Percentiles rank a stretch among this genome's conserved stretches.
These are phyloP conservation scores for Cyphellophora attinorum DNA, from an alignment of 2,329 filamentous ascomycete genomes.

Conservation along the genomic window DNA sequence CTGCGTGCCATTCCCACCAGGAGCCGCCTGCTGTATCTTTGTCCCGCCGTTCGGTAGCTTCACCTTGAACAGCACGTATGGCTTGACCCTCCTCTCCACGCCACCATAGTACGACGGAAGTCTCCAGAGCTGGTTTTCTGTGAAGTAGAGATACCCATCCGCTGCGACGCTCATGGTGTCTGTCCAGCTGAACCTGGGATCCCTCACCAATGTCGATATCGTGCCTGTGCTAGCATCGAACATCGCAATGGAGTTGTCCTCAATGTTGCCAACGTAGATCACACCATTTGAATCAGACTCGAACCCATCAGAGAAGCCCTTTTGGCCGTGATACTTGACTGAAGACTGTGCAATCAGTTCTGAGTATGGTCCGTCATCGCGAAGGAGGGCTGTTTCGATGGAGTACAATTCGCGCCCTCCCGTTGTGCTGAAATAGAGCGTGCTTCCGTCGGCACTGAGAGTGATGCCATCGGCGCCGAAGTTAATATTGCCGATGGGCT, in stretches of 20 bases:
- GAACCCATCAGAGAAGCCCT: slow-evolving; percentile 42
- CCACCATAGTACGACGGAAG: slow-evolving; percentile 28
- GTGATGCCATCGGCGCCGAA: slow-evolving; percentile 44
- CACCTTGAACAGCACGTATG: slow-evolving; percentile 36
- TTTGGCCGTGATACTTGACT: slow-evolving; percentile 35
- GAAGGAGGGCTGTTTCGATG: slow-evolving; percentile 34
- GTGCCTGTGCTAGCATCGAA: slow-evolving; percentile 39
- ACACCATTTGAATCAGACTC: slow-evolving; percentile 42
- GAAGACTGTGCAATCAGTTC: slow-evolving; percentile 36
- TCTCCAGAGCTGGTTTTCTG: slow-evolving; percentile 40
- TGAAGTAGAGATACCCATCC: slow-evolving; percentile 46
- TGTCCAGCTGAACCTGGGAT: slow-evolving; percentile 39
- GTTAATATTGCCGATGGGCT: slow-evolving; percentile 27
- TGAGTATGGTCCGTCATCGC: slow-evolving; percentile 25
- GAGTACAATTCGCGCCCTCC: slow-evolving; percentile 36
- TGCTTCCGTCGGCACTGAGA: slow-evolving; percentile 37
- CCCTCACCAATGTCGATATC: slow-evolving; percentile 33
- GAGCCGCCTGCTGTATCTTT: too few relatives aligned
- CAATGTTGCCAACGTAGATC: slow-evolving; percentile 41
- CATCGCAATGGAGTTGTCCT: slow-evolving; percentile 38
- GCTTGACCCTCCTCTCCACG: slow-evolving; percentile 31
- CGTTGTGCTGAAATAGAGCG: slow-evolving; percentile 38
- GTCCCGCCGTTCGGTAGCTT: too few relatives aligned
- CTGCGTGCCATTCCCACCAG: too few relatives aligned
- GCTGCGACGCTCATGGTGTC: slow-evolving; percentile 36